Base-by-base conservation (phyloP, 192 early-diverging fungal species). In the Coemansia guatemalensis region DNA sequence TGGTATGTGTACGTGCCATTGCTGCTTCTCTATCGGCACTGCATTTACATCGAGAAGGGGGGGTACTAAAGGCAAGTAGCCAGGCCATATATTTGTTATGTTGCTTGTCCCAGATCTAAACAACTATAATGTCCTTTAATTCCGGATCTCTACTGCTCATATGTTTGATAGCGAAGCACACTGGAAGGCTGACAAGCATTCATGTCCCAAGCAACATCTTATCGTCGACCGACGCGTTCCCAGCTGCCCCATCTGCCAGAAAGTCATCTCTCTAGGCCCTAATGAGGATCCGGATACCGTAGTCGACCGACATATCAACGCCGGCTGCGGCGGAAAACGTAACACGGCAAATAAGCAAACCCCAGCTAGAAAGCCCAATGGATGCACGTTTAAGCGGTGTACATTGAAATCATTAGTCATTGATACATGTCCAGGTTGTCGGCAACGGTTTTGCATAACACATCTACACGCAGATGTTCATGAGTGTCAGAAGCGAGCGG, bases 401-500 rank as follows among this genome's bases (percentile, higher is more conserved):
- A 87, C 82, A 44, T 84, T 84, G 27, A 83, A 88, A 52, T 78
- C 88, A 9, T 61, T 89, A 20, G 86, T 93, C 4, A 85, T 84
- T 27, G 85, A 92, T 14, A 49, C 75, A 30, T 95, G 93, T 71
- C 64, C 82, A 20, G 71, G 65, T 9, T 95, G 93, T 70, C 60
- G 73, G 20, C 64, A 81, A 25, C 78, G 78, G 30, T 93, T 85
- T 62, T 95, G 93, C 71, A 75, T 95, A 50, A 88, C 88, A 62
- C 93, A 95, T 78, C 85, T 92, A 25, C 72, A 91, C 33, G 87
- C 89, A 41, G 60, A 70, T 25, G 90, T 90, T 53, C 93, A 95
- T 65, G 63, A 83, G 8, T 94, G 93, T 23, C 50, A 53, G 26
- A 35, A 50, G 59, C 68, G 57, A 56, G 56, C 73, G 29, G 51